Evolutionary conservation across 768 basidiomycete species (phyloP), one percentile per base, ranked within the genome.

Genomic region (Russula sp.): DNA sequence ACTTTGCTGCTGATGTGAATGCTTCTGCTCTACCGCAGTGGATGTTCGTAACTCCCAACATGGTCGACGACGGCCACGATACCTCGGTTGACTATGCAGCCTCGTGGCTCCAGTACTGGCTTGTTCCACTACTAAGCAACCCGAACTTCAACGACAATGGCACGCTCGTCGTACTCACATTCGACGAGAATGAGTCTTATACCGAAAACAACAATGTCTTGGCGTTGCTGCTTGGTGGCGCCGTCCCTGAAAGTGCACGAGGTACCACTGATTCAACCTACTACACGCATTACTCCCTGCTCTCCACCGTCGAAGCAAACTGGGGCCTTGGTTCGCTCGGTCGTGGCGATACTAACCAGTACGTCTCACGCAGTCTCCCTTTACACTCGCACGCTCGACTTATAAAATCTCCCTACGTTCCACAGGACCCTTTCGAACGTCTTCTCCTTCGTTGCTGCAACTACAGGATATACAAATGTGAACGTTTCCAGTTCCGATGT

Each of bases 271-370:
- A 88, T 73, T 36, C 72, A 50, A 81, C 77, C 6, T 84, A 79
- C 74, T 86, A 87, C 73, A 81, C 81, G 1, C 86, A 88, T 72
- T 87, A 85, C 74, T 85, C 84, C 3, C 69, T 73, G 51, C 75
- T 86, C 56, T 78, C 80, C 14, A 83, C 85, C 24, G 78, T 85
- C 30, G 72, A 86, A 73, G 78, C 79, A 38, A 88, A 87, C 74
- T 87, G 86, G 85, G 74, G 74, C 6, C 81, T 88, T 36, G 79
- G 79, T 42, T 83, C 81, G 13, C 82, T 87, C 26, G 86, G 85
- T 22, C 80, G 85, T 44, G 75, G 76, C 40, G 84, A 86, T 68
- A 81, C 80, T 52, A 84, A 84, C 73, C 74, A 77, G 75, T 79
- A 67, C 10, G 60, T 70, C 63, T 34, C 52, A 53, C 5, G 20